Percentiles rank a stretch among this genome's conserved stretches.
These are phyloP conservation scores for Cantharellus cinnabarinus DNA, from an alignment of 768 basidiomycete genomes.

Conservation along the genomic window DNA sequence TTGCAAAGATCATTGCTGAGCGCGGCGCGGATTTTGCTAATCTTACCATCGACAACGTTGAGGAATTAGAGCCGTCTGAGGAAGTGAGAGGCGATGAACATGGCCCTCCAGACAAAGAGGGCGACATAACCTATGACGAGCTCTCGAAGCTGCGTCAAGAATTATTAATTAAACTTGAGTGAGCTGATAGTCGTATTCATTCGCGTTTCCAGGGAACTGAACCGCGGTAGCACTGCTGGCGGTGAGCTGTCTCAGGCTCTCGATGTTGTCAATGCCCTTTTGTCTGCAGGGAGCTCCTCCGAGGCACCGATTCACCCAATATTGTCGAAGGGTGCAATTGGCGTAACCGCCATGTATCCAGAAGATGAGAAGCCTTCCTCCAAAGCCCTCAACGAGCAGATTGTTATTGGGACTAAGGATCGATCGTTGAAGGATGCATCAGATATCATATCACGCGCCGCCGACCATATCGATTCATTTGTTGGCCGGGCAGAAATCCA, in stretches of 20 bases:
- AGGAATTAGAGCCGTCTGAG: not conserved
- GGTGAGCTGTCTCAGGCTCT: conserved; percentile 66
- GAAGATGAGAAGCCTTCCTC: conserved; percentile 33
- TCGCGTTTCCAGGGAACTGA: not conserved
- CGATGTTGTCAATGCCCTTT: conserved; percentile 42
- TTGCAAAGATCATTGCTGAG: conserved; percentile 51
- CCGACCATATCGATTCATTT: conserved; percentile 44
- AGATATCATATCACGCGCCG: conserved; percentile 45
- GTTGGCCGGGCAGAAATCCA: conserved; percentile 46
- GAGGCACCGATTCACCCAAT: conserved; percentile 11
- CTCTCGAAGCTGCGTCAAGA: conserved; percentile 53
- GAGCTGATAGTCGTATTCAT: conserved; percentile 16
- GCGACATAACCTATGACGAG: conserved; percentile 51
- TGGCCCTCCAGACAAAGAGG: not conserved
- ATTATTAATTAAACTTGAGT: conserved; percentile 53
- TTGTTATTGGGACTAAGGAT: conserved; percentile 62
- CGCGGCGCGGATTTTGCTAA: conserved; percentile 64
- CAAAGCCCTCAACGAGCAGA: conserved; percentile 49
- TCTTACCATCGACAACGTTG: conserved; percentile 2
- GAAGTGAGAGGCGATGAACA: conserved; percentile 7
- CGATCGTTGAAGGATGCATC: conserved; percentile 58
- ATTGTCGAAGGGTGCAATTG: conserved; percentile 10
- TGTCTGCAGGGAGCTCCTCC: conserved; percentile 18
- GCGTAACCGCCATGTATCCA: conserved; percentile 23
- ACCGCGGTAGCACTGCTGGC: conserved; percentile 34